Base-by-base conservation (phyloP, 176 grass and related monocot species). In the Carex kokanica region DNA sequence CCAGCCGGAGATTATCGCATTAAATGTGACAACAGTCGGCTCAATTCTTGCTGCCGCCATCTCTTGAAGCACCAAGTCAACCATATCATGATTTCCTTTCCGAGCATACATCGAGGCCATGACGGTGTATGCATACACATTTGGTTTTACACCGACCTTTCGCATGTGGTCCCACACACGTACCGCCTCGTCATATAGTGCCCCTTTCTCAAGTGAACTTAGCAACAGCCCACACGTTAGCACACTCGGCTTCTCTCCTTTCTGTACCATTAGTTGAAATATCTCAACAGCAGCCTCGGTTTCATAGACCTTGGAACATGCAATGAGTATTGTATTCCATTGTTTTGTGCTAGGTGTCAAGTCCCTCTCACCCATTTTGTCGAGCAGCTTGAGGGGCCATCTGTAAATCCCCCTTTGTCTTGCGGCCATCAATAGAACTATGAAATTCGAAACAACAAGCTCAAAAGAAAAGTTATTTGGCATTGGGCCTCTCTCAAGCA, bases 311-410 rank as follows among this genome's bases (percentile, higher is more conserved):
- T 94, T 93, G 5, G 95, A 98, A 80, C 92, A 95, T 0, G 95
- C 86, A 25, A 95, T 86, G 61, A 98, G 92, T 8, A 98, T 89
- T 0, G 92, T 80, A 58, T 98, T 98, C 92, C 92, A 98, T 84
- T 98, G 90, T 86, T 84, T 91, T 36, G 81, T 81, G 51, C 87
- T 91, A 63, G 92, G 92, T 16, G 86, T 85, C 68, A 95, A 80
- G 60, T 91, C 93, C 81, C 91, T 98, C n/a, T 95, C 89, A 69
- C 90, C 86, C 93, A 98, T 98, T 87, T 91, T 98, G 69, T 95
- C 89, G 1, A 95, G 87, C 79, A 98, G 65, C 83, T 85, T 83
- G 9, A 91, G 56, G 69, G 86, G 91, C 96, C 92, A 93, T 67
- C 79, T 91, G 89, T 89, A 95, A 84, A 90, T 86, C 17, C 89